phyloP scores from a whole-genome alignment of 768 basidiomycete genomes.

The Rhizopogon roseolus region DNA sequence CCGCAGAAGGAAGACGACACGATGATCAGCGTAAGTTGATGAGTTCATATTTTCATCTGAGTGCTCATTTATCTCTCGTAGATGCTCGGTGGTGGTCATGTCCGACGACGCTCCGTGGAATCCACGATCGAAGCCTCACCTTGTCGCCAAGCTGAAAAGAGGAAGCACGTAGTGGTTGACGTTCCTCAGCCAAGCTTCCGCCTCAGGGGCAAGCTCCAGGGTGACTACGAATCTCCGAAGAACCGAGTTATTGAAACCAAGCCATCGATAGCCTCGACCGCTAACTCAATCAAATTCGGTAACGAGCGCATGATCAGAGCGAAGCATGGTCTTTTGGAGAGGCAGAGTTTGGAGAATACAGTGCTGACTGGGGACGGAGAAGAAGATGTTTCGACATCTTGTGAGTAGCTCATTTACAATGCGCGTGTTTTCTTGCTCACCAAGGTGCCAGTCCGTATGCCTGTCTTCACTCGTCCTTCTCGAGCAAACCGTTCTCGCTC shows the following conservation, averaged over 20 bases:
- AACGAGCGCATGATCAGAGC: constrained; percentile 66
- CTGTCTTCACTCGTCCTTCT: constrained; percentile 57
- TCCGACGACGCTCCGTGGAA: constrained; percentile 62
- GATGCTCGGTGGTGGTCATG: constrained; percentile 80
- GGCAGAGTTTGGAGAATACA: constrained; percentile 65
- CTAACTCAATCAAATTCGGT: constrained; percentile 55
- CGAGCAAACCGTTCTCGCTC: constrained; percentile 53
- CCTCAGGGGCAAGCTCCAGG: constrained; percentile 19
- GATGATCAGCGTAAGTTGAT: constrained; percentile 63
- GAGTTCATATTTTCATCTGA: not conserved
- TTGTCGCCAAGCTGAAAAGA: constrained; percentile 59
- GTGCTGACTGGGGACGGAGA: constrained; percentile 64
- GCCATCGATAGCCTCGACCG: constrained; percentile 62
- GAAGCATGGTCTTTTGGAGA: constrained; percentile 54
- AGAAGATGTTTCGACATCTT: constrained; percentile 38
- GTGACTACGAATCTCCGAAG: constrained; percentile 33
- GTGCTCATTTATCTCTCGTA: constrained; percentile 18
- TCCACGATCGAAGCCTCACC: constrained; percentile 69
- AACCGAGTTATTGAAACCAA: constrained; percentile 48
- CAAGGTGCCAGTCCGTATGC: constrained; percentile 31
- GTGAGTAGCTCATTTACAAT: constrained; percentile 32
- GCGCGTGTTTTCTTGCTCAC: not conserved
- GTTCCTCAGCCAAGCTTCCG: constrained; percentile 28
- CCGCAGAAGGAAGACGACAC: constrained; percentile 70
- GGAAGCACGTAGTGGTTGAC: constrained; percentile 39